These are phyloP conservation scores for Mrakia frigida DNA, from an alignment of 768 basidiomycete species.

Conservation along the genomic window DNA sequence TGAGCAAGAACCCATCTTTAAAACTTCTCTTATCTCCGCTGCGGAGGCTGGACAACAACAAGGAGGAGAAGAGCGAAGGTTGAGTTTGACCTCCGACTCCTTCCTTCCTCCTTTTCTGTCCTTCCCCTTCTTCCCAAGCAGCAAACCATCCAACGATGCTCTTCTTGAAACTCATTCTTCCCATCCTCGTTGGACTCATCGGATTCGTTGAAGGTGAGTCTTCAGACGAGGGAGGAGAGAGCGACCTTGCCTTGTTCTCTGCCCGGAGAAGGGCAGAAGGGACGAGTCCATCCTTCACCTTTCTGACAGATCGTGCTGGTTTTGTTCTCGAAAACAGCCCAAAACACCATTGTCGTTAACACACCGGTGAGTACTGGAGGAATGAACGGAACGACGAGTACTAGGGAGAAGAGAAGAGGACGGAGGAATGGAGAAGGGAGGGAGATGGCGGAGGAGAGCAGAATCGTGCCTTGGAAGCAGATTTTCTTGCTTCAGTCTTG, in stretches of 20 bases:
- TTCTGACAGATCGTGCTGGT: not conserved
- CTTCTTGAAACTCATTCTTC: not conserved
- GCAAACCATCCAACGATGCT: not conserved
- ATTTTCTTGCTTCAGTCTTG: not conserved
- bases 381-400: too few relatives aligned
- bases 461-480: not conserved
- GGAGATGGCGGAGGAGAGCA: not conserved
- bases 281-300: not conserved
- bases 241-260: not conserved
- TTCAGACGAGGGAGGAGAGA: not conserved
- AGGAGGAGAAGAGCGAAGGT: too few relatives aligned
- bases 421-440: not conserved
- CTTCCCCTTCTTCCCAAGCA: too few relatives aligned
- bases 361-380: not conserved
- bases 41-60: too few relatives aligned
- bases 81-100: too few relatives aligned
- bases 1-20: too few relatives aligned
- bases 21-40: too few relatives aligned
- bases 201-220: constrained; percentile 5
- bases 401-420: too few relatives aligned
- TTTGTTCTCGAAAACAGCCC: not conserved
- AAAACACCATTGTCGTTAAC: not conserved
- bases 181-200: not conserved
- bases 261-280: too few relatives aligned
- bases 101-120: too few relatives aligned